These are phyloP conservation scores for Achlya hypogyna DNA, from an alignment of 352 stramenopile genomes.

Conservation along the genomic window DNA sequence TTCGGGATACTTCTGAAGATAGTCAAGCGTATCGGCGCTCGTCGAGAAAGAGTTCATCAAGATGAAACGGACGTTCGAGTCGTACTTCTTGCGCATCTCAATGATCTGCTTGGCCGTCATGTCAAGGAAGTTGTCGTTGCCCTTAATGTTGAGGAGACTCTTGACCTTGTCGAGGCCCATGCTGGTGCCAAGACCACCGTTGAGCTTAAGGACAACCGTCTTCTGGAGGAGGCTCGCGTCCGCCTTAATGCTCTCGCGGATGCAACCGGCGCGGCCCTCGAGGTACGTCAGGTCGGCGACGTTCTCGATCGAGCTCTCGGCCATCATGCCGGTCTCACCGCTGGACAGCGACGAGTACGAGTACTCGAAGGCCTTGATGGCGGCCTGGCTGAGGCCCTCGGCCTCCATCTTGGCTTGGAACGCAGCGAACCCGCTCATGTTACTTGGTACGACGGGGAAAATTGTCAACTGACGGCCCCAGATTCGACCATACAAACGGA, in stretches of 20 bases:
- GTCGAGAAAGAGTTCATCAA: slow-evolving; percentile 88
- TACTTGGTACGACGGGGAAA: slow-evolving; percentile 9
- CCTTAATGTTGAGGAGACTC: slow-evolving; percentile 90
- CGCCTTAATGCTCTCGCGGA: slow-evolving; percentile 63
- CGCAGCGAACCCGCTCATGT: slow-evolving; percentile 45
- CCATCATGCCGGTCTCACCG: slow-evolving; percentile 94
- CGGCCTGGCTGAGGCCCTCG: slow-evolving; percentile 89
- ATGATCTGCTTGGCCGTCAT: slow-evolving; percentile 89
- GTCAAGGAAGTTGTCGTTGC: slow-evolving; percentile 90
- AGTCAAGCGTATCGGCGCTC: slow-evolving; percentile 75
- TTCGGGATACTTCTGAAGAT: slow-evolving; percentile 82
- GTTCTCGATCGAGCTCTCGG: slow-evolving; percentile 89
- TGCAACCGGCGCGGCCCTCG: slow-evolving; percentile 62
- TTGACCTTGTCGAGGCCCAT: slow-evolving; percentile 95
- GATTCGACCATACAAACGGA: not conserved
- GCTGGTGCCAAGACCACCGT: slow-evolving; percentile 76
- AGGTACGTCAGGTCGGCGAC: slow-evolving; percentile 71
- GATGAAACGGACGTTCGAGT: slow-evolving; percentile 87
- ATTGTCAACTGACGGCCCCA: slow-evolving; percentile 21
- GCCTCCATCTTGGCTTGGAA: slow-evolving; percentile 95
- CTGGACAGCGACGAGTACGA: slow-evolving; percentile 93
- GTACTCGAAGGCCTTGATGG: slow-evolving; percentile 97
- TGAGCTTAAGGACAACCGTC: slow-evolving; percentile 83
- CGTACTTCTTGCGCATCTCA: slow-evolving; percentile 89
- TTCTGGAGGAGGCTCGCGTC: slow-evolving; percentile 68